Percentiles rank a stretch among this genome's conserved stretches.
phyloP scores from a whole-genome alignment of 2,329 filamentous ascomycete species.

The Fusarium metavorans region DNA sequence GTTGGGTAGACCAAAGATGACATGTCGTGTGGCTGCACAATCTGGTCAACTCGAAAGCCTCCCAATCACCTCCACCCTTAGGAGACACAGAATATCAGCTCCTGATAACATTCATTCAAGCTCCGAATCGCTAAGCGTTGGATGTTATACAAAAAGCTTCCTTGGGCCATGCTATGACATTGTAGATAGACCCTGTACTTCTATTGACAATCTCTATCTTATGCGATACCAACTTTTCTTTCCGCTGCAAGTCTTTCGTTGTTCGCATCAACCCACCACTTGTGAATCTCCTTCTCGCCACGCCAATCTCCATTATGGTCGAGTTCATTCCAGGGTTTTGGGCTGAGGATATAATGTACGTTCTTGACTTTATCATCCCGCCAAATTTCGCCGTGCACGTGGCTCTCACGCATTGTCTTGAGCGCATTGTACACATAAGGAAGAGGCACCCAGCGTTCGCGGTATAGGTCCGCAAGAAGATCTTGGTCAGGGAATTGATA shows the following conservation, averaged over 20 bases:
- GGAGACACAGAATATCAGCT: background rate
- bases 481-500: constrained; percentile 25
- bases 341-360: constrained; percentile 23
- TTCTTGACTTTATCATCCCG: constrained; percentile 22
- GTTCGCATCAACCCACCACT: constrained; percentile 25
- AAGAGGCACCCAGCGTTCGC: constrained; percentile 1
- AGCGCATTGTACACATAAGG: constrained; percentile 24
- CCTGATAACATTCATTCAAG: background rate
- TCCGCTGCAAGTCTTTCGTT: background rate
- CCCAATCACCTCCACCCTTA: background rate
- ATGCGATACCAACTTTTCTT: background rate
- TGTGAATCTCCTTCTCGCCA: background rate
- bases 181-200: background rate
- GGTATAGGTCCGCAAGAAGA: constrained; percentile 11
- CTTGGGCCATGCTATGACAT: background rate
- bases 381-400: constrained; percentile 7
- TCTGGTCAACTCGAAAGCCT: background rate
- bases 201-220: background rate
- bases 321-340: constrained; percentile 21
- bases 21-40: background rate
- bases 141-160: background rate
- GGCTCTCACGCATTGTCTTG: constrained; percentile 3
- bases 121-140: too few species aligned
- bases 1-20: background rate
- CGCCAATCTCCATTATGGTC: background rate